These are phyloP conservation scores for Dictyostelium firmibasis DNA, from an alignment of 78 protist species.

Conservation along the genomic window DNA sequence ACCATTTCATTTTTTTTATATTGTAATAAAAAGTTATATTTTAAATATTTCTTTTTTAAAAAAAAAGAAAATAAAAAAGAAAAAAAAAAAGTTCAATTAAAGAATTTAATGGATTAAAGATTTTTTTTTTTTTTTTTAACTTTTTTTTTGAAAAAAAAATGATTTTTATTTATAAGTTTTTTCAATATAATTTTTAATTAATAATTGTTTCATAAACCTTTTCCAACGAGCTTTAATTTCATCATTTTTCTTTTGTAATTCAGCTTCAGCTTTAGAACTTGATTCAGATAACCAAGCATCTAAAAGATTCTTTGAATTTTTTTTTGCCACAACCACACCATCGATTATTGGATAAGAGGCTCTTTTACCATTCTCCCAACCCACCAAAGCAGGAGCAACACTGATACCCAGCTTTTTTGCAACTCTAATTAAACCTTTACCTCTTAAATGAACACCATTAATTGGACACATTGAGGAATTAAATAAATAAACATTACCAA, in stretches of 20 bases:
- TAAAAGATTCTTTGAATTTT: background rate
- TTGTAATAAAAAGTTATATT: no score
- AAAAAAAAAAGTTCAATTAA: no score
- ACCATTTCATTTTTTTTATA: no score
- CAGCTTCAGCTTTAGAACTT: background rate
- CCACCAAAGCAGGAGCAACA: slow-evolving; percentile 75
- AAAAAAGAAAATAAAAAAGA: no score
- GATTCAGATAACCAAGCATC: slow-evolving; percentile 62
- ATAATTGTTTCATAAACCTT: slow-evolving; percentile 12
- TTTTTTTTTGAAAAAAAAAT: no score
- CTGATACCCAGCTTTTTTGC: slow-evolving; percentile 50
- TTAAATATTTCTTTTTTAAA: no score
- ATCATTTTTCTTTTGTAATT: slow-evolving; percentile 13
- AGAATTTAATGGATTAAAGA: no score
- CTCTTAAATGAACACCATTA: slow-evolving; percentile 66
- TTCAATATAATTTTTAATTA: slow-evolving; percentile 49
- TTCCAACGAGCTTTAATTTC: slow-evolving; percentile 44
- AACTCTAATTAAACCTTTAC: slow-evolving; percentile 22
- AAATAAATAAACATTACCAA: slow-evolving; percentile 70
- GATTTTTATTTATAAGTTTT: background rate
- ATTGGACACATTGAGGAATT: slow-evolving; percentile 69
- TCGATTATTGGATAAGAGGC: slow-evolving; percentile 31
- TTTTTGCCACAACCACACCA: slow-evolving; percentile 66
- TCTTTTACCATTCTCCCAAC: slow-evolving; percentile 34
- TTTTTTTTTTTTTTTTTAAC: no score